phyloP scores from a whole-genome alignment of 2,329 filamentous ascomycete species.

The Trichoderma sp. region DNA sequence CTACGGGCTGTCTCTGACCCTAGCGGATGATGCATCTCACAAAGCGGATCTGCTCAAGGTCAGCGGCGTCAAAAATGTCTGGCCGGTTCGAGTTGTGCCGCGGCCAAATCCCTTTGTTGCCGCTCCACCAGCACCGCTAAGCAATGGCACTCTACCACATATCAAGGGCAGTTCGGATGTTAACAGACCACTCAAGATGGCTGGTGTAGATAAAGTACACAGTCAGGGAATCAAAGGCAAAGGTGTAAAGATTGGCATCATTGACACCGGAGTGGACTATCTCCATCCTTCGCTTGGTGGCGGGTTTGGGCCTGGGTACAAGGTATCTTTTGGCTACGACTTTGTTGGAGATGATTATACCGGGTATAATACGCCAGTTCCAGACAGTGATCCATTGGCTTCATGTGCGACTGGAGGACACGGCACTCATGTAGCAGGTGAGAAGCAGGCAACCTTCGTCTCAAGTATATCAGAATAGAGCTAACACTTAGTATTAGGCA shows the following conservation, averaged over 20 bases:
- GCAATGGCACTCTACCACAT: not conserved
- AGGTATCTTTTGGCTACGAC: slow-evolving; percentile 47
- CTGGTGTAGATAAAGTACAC: slow-evolving; percentile 56
- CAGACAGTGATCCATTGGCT: slow-evolving; percentile 43
- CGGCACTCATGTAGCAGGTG: slow-evolving; percentile 49
- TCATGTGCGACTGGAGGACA: slow-evolving; percentile 40
- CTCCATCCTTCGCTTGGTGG: slow-evolving; percentile 50
- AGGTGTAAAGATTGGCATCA: slow-evolving; percentile 54
- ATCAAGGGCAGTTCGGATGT: not conserved
- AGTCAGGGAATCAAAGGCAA: slow-evolving; percentile 51
- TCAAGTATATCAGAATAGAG: slow-evolving; percentile 24
- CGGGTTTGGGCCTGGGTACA: slow-evolving; percentile 48
- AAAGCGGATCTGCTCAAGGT: not conserved
- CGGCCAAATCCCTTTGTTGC: slow-evolving; percentile 49
- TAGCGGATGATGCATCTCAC: not conserved
- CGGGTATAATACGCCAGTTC: slow-evolving; percentile 34
- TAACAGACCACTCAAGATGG: slow-evolving; percentile 49
- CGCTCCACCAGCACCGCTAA: slow-evolving; percentile 33
- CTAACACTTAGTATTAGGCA: slow-evolving; percentile 38
- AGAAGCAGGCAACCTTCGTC: not conserved
- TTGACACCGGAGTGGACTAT: slow-evolving; percentile 57
- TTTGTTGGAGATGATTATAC: slow-evolving; percentile 43
- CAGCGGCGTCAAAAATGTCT: slow-evolving; percentile 50
- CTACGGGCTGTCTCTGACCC: not conserved
- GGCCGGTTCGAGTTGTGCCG: slow-evolving; percentile 48